Evolutionary conservation across 225 moss, liverwort and hornwort genomes (phyloP).

Genomic region (Sphagnum tenellum): DNA sequence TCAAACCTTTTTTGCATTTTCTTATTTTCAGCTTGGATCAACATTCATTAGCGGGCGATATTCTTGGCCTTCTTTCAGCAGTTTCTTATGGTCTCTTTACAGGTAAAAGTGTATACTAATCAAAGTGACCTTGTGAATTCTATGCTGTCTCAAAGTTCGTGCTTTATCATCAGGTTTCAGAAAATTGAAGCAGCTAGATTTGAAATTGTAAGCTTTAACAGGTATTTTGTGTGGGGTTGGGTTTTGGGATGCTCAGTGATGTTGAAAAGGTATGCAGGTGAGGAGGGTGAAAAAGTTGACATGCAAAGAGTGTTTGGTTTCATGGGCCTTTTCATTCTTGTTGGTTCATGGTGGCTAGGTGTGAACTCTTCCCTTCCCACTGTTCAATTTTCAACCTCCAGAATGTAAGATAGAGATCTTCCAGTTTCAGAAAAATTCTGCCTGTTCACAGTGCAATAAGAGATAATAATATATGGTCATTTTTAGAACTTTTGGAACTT

Average conservation of each 20-base stretch:
- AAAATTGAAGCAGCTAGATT: background rate
- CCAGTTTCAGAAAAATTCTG: no score
- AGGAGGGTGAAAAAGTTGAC: slow-evolving; percentile 83
- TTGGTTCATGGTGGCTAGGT: slow-evolving; percentile 90
- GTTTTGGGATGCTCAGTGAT: slow-evolving; percentile 39
- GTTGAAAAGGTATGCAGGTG: slow-evolving; percentile 83
- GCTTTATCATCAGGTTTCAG: background rate
- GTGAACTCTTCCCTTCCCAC: background rate
- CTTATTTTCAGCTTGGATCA: slow-evolving; percentile 37
- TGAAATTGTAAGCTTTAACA: background rate
- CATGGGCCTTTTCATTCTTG: slow-evolving; percentile 76
- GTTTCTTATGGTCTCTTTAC: slow-evolving; percentile 92
- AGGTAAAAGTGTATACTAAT: slow-evolving; percentile 23
- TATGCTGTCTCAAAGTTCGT: no score
- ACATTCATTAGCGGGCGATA: slow-evolving; percentile 86
- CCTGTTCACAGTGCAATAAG: no score
- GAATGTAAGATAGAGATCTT: background rate
- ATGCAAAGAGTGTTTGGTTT: slow-evolving; percentile 94
- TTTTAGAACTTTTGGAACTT: no score
- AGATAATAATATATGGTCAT: no score
- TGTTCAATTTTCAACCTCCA: background rate
- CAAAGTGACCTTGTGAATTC: no score
- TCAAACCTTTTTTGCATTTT: no score
- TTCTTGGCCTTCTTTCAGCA: slow-evolving; percentile 86
- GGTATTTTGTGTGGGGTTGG: background rate